Base-by-base conservation (phyloP, 2,329 filamentous ascomycete genomes). In the Hymenoscyphus fructigenus region DNA sequence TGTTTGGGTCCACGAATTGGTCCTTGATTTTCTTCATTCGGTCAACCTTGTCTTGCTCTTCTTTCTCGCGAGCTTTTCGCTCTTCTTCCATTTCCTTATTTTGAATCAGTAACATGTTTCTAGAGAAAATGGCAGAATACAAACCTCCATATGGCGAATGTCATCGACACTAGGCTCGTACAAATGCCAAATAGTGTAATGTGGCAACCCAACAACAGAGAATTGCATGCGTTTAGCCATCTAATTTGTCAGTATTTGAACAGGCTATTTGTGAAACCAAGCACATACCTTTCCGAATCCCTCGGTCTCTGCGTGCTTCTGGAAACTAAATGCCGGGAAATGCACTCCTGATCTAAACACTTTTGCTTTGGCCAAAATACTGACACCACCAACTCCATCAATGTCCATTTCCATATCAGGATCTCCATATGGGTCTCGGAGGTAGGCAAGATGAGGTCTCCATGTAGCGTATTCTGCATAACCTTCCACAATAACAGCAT, bases 381-480 rank as follows among this genome's bases (percentile, higher is more conserved):
- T 97, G 72, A 99, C 95, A 79, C 95, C 95, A 60, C 95, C 94
- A 57, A 99, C 93, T 70, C 95, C 95, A 72, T 99, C 95, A 72
- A 99, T 94, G 74, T 99, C 95, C 95, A 99, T 98, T 77, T 99
- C 95, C 90, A 98, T 97, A 76, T 99, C 95, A 23, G 94, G 94
- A 75, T 99, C 95, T 47, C 95, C 95, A 74, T 96, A 98, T 1
- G 95, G 95, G 76, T 99, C 95, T 66, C 95, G 90, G 7, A 99
- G 86, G 76, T 99, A 99, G 53, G 95, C 95, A 74, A 99, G 83
- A 84, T 99, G 95, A 53, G 95, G 95, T 69, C 95, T 85, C 95
- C 95, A 99, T 1, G 95, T 99, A 23, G 95, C 95, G 77, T 99
- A 99, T 80, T 99, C 95, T 66, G 95, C 95, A 75, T 99, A 99